These are phyloP conservation scores for Dillenia turbinata DNA, from an alignment of 164 flowering plant genomes.

Conservation along the genomic window DNA sequence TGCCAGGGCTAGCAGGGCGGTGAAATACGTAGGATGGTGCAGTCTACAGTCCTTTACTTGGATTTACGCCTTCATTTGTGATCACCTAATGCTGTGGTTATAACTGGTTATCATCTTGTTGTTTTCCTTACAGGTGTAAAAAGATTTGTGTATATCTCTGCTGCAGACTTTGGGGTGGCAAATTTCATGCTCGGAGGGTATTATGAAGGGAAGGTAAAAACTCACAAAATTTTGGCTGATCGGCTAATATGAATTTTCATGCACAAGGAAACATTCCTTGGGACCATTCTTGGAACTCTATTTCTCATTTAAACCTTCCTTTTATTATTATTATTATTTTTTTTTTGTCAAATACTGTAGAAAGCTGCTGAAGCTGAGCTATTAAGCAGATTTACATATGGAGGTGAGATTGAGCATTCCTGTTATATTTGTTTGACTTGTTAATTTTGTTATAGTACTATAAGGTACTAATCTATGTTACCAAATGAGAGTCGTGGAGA, in stretches of 20 bases:
- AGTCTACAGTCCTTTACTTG: neutral
- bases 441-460: too few relatives aligned
- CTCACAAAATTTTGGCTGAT: neutral
- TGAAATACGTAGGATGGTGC: too few relatives aligned
- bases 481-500: neutral
- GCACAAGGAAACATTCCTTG: neutral
- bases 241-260: neutral
- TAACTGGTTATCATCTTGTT: neutral
- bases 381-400: constrained; percentile 77
- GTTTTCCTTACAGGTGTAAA: constrained; percentile 61
- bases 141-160: constrained; percentile 91
- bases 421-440: neutral
- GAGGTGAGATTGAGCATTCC: constrained; percentile 40
- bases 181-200: constrained; percentile 83
- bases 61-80: neutral
- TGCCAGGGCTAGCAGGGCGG: too few relatives aligned
- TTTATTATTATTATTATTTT: neutral
- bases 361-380: constrained; percentile 92
- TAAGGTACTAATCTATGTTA: neutral
- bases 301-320: neutral
- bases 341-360: constrained; percentile 30
- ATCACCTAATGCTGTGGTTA: neutral
- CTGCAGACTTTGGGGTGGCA: constrained; percentile 87
- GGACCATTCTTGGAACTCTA: neutral
- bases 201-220: constrained; percentile 90